These are phyloP conservation scores for Dioscorea zingiberensis DNA, from an alignment of 106 monocot species.

Conservation along the genomic window DNA sequence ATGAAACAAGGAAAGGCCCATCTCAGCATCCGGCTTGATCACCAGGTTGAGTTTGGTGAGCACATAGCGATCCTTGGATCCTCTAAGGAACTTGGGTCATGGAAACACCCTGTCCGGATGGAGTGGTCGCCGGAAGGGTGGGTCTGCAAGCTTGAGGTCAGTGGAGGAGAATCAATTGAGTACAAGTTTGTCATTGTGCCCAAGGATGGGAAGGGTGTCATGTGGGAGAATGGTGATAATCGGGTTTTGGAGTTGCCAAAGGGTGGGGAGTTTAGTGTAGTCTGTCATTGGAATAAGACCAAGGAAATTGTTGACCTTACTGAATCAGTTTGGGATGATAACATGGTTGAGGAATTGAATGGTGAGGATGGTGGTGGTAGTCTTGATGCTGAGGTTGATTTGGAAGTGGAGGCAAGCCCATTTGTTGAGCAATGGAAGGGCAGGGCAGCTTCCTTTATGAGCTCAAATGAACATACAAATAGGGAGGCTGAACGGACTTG, in stretches of 20 bases:
- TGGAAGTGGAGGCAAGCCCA: conserved; percentile 29
- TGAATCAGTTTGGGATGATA: conserved; percentile 4
- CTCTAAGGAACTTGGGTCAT: conserved; percentile 57
- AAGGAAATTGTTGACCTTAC: conserved; percentile 38
- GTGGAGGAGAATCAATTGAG: conserved; percentile 33
- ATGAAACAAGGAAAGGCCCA: conserved; percentile 16
- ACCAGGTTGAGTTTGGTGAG: conserved; percentile 88
- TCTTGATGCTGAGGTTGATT: not conserved
- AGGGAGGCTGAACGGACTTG: conserved; percentile 52
- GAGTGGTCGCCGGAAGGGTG: conserved; percentile 70
- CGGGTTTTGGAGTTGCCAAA: conserved; percentile 48
- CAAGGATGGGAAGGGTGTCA: conserved; percentile 17
- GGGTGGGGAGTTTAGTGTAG: conserved; percentile 44
- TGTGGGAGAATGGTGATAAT: conserved; percentile 85
- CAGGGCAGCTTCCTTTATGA: conserved; percentile 48
- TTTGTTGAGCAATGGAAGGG: conserved; percentile 83
- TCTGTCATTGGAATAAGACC: conserved; percentile 68
- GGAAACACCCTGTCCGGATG: conserved; percentile 57
- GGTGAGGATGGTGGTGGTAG: conserved; percentile 6
- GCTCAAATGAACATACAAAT: conserved; percentile 56
- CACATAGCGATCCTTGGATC: conserved; percentile 65
- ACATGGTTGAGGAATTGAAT: conserved; percentile 1
- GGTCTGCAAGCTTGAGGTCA: conserved; percentile 39
- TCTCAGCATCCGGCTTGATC: conserved; percentile 46
- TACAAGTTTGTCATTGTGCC: conserved; percentile 63